Evolutionary conservation across 495 filamentous ascomycete genomes (phyloP), one percentile per base, ranked within the genome.

Genomic region (Hyaloscypha bicolor): DNA sequence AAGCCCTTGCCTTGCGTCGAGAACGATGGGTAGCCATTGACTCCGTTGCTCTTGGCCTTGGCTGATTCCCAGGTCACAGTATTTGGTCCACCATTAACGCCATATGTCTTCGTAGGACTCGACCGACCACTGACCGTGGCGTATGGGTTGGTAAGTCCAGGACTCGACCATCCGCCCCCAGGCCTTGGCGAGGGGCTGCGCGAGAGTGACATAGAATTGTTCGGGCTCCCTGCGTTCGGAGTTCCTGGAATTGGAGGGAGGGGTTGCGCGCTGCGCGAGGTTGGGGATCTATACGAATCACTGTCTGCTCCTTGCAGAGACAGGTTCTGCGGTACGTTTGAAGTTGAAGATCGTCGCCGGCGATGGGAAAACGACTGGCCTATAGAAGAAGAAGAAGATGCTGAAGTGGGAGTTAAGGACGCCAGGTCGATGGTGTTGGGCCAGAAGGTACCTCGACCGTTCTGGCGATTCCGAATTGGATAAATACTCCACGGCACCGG

Each of bases 101-200:
- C 58, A 48, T 71, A 73, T 30, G 45, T 25, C 25, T 82, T 80
- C 63, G 82, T 78, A 33, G 91, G 91, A 72, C 87, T 92, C 30
- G 89, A 86, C 73, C 84, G 82, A 66, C 89, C 90, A 76, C 89
- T 93, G 51, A 83, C 79, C 58, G 77, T 80, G 29, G 78, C 77
- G 65, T 77, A 81, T 9, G 78, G 79, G 65, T 87, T 86, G 57
- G 85, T 88, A 60, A 96, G 82, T 35, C 91, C 92, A 22, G 93
- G 93, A 78, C 88, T 94, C 65, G 91, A 87, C 93, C 93, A 96
- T 70, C 92, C 93, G 73, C 90, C 92, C 70, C 90, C 90, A 68
- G 85, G 87, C 63, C 86, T 85, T 67, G 92, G 93, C 58, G 91
- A 94, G 56, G 92, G 92, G 72, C 92, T 94, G 78, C 91, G 87